Conservation (phyloP, 345 rosid genomes). For the Cardamine occulta region DNA sequence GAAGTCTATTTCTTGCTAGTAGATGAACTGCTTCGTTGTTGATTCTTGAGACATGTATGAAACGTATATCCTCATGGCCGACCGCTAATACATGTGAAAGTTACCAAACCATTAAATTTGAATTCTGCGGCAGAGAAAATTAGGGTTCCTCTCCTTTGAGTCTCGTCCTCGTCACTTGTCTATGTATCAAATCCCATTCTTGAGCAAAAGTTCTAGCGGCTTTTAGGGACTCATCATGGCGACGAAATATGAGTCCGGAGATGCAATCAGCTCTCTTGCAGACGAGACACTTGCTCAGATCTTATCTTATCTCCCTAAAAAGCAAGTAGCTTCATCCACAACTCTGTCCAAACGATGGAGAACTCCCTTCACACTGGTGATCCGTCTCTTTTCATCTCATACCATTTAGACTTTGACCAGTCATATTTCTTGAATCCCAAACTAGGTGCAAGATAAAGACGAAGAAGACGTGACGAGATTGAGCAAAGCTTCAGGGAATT, state of each 20-base stretch:
- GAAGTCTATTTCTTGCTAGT: too few relatives aligned
- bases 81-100: background rate
- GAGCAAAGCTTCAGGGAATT: background rate
- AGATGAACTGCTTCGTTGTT: too few relatives aligned
- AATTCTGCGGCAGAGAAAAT: too few relatives aligned
- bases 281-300: background rate
- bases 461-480: background rate
- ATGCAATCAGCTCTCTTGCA: background rate
- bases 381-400: background rate
- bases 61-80: too few relatives aligned
- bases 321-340: background rate
- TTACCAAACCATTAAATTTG: background rate
- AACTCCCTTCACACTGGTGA: background rate
- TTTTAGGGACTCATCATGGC: background rate
- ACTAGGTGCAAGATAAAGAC: background rate
- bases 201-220: background rate
- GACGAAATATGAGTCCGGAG: background rate
- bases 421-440: background rate
- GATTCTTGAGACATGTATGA: too few relatives aligned
- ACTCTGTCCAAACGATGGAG: background rate
- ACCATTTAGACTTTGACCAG: background rate
- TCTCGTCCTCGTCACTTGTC: background rate
- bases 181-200: background rate
- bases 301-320: background rate
- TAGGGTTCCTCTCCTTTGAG: background rate